Evolutionary conservation across 1,284 basidiomycete genomes (phyloP), one percentile per base, ranked within the genome.

Genomic region (Jaminaea rosea): DNA sequence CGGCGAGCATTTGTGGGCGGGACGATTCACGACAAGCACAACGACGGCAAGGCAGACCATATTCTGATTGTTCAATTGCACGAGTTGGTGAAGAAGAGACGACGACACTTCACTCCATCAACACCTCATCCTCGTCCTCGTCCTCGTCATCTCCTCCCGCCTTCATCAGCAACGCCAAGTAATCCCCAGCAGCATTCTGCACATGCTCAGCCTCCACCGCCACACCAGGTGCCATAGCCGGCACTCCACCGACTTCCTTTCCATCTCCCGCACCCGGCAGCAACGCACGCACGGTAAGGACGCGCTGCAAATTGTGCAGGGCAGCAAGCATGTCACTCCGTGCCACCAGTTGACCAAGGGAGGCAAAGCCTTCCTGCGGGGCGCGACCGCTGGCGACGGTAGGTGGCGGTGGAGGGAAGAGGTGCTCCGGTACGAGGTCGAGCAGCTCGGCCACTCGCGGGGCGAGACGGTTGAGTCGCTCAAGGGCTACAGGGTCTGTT

Each of bases 291-390:
- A 36, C 29, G 3, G 58, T 49, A 46, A 81, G 76, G 52, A 79
- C 79, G 60, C 85, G 83, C 27, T 84, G 78, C 32, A 81, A 76
- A 26, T 75, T 75, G 46, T 86, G 80, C 54, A 90, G 69, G 13
- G 79, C 79, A 2, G 80, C 78, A 34, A 83, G 80, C 83, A 88
- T 88, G 62, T 84, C 83, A 23, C 83, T 80, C 27, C 86, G 71
- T 1, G 86, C 86, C 10, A 84, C 84, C 46, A 65, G 70, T 65
- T 86, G 84, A 44, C 82, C 78, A 15, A 79, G 73, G 60, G 86
- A 82, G 21, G 46, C 80, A 77, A 26, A 85, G 74, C 45, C 77
- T 75, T 1, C 87, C 77, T 50, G 86, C 83, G 0, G 88, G 87
- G 1, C 91, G 75, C 23, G 85, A 75, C 6, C 11, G n/a, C 21